phyloP scores from a whole-genome alignment of 352 stramenopile genomes.

The Phytophthora hibernalis region DNA sequence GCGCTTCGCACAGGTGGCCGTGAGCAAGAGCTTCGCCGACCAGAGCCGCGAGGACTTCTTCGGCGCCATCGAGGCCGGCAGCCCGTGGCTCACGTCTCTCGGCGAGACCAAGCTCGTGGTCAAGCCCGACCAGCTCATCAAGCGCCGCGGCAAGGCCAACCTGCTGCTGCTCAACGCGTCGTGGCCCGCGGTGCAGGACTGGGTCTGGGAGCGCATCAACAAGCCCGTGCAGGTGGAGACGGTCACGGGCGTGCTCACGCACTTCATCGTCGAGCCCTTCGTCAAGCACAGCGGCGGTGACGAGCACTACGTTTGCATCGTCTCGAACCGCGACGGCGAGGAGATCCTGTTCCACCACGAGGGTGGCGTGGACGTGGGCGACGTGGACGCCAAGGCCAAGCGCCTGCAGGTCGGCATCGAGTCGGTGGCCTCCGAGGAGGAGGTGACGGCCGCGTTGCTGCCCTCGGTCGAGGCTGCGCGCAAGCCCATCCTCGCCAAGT shows the following conservation, averaged over 20 bases:
- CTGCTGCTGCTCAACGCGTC: conserved; percentile 95
- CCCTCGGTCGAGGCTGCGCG: conserved; percentile 81
- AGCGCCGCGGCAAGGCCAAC: conserved; percentile 95
- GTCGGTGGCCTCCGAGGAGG: conserved; percentile 64
- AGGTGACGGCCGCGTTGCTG: conserved; percentile 81
- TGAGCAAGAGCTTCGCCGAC: conserved; percentile 44
- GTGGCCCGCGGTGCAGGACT: conserved; percentile 93
- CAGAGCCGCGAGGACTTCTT: conserved; percentile 72
- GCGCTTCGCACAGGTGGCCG: conserved; percentile 76
- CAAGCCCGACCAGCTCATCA: conserved; percentile 98
- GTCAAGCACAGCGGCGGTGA: conserved; percentile 92
- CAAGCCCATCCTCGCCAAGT: conserved; percentile 87
- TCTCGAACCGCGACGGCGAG: conserved; percentile 94
- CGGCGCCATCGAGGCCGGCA: conserved; percentile 65
- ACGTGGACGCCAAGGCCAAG: conserved; percentile 95
- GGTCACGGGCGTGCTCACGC: conserved; percentile 93
- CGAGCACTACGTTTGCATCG: conserved; percentile 98
- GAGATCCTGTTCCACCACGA: conserved; percentile 97
- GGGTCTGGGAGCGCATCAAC: conserved; percentile 95
- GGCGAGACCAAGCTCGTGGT: conserved; percentile 92
- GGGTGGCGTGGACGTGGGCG: conserved; percentile 95
- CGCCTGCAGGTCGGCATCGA: conserved; percentile 90
- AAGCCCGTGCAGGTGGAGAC: conserved; percentile 92
- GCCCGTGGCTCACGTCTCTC: conserved; percentile 85
- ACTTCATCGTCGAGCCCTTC: conserved; percentile 99